Conservation (phyloP, 1,139 yeast genomes). For the Zygosaccharomyces sapae region DNA sequence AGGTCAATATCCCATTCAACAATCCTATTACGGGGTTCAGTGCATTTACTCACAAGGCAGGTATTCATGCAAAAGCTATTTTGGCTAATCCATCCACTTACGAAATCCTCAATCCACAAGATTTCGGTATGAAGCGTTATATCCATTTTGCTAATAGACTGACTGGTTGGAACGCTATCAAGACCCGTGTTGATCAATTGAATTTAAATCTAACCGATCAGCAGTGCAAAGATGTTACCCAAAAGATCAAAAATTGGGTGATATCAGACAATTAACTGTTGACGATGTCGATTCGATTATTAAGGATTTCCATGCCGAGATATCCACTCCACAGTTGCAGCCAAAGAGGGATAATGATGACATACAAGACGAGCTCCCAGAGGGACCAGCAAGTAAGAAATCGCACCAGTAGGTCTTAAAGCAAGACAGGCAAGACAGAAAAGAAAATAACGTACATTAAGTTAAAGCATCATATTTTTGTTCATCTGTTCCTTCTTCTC, state of each 20-base stretch:
- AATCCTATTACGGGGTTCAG: conserved; percentile 99
- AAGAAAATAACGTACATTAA: no score
- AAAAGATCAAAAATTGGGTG: conserved; percentile 92
- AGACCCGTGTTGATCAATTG: conserved; percentile 95
- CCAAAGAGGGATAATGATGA: conserved; percentile 31
- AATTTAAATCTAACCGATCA: conserved; percentile 85
- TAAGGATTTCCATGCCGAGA: conserved; percentile 82
- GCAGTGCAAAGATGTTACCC: conserved; percentile 92
- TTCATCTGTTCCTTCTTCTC: no score
- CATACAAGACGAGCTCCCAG: conserved; percentile 20
- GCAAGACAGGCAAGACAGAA: no score
- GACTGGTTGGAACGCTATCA: conserved; percentile 99
- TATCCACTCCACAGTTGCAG: conserved; percentile 41
- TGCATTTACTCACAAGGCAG: conserved; percentile 99
- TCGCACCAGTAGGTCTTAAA: conserved; percentile 8
- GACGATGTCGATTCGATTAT: conserved; percentile 97
- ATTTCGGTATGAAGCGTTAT: conserved; percentile 91
- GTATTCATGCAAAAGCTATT: conserved; percentile 98
- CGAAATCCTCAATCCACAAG: conserved; percentile 91
- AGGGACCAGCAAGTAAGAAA: conserved; percentile 20
- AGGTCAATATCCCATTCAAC: conserved; percentile 95
- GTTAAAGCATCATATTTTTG: no score
- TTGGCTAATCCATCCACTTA: conserved; percentile 97
- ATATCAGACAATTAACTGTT: conserved; percentile 87
- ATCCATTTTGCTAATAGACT: conserved; percentile 96